Evolutionary conservation across 1,284 basidiomycete species (phyloP).

Genomic region (Anthracocystis setariae): DNA sequence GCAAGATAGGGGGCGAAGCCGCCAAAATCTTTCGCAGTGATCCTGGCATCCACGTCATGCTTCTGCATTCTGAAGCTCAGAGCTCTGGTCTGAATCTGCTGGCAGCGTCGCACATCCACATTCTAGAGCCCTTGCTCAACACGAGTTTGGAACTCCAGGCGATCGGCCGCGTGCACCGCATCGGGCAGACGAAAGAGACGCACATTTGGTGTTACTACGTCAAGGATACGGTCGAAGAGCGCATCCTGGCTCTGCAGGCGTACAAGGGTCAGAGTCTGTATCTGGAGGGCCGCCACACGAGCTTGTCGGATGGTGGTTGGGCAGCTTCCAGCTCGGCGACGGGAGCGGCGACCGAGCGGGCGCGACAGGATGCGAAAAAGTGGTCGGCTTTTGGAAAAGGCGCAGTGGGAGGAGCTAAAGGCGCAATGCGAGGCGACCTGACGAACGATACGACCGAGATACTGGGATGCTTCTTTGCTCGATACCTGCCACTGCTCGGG

Average conservation of each 20-base stretch:
- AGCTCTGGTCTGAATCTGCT: slow-evolving; percentile 62
- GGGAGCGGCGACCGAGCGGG: slow-evolving; percentile 21
- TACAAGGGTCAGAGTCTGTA: slow-evolving; percentile 54
- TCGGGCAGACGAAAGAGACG: slow-evolving; percentile 61
- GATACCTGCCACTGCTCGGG: slow-evolving; percentile 20
- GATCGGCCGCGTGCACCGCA: slow-evolving; percentile 62
- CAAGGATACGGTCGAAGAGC: slow-evolving; percentile 61
- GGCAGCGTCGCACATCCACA: slow-evolving; percentile 56
- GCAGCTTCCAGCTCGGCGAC: slow-evolving; percentile 9
- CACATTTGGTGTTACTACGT: slow-evolving; percentile 59
- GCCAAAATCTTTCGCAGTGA: slow-evolving; percentile 50
- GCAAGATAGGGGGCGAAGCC: slow-evolving; percentile 34
- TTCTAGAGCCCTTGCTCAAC: slow-evolving; percentile 64
- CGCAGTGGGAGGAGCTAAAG: slow-evolving; percentile 7
- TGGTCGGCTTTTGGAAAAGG: slow-evolving; percentile 31
- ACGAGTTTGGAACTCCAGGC: slow-evolving; percentile 62
- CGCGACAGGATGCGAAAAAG: slow-evolving; percentile 31
- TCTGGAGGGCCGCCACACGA: slow-evolving; percentile 35
- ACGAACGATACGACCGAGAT: slow-evolving; percentile 50
- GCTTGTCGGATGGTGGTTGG: slow-evolving; percentile 8
- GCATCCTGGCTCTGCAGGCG: slow-evolving; percentile 51
- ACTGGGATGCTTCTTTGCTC: slow-evolving; percentile 53
- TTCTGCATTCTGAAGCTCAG: slow-evolving; percentile 64
- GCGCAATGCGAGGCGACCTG: slow-evolving; percentile 45
- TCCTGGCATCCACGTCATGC: slow-evolving; percentile 48